Evolutionary conservation across 2,329 filamentous ascomycete genomes (phyloP).

Genomic region (Fusarium torulosum): DNA sequence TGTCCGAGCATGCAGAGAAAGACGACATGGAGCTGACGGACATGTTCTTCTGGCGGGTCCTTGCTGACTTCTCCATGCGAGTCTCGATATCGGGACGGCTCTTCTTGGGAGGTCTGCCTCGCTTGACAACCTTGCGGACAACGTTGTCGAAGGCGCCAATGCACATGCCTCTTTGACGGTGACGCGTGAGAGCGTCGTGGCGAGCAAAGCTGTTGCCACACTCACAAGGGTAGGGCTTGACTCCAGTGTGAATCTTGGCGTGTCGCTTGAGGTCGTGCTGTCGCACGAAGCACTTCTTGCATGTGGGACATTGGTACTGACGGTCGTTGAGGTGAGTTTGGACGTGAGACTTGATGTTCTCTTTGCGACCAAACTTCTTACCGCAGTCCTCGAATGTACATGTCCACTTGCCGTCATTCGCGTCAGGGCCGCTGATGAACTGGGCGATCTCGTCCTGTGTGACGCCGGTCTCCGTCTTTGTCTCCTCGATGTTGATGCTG

Average conservation of each 20-base stretch:
- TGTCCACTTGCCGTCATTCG: conserved; percentile 81
- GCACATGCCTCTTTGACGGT: conserved; percentile 96
- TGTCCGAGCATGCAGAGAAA: conserved; percentile 68
- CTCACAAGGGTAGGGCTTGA: conserved; percentile 94
- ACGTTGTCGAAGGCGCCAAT: conserved; percentile 91
- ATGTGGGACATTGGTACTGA: conserved; percentile 93
- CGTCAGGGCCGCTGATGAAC: conserved; percentile 79
- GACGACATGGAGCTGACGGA: conserved; percentile 64
- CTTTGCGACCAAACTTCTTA: conserved; percentile 94
- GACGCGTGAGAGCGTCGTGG: conserved; percentile 93
- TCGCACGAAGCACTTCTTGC: conserved; percentile 94
- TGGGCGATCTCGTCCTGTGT: conserved; percentile 85
- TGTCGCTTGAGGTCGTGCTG: conserved; percentile 98
- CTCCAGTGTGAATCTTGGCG: conserved; percentile 95
- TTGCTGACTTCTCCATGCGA: conserved; percentile 67
- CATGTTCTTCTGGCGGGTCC: conserved; percentile 68
- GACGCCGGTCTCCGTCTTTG: conserved; percentile 83
- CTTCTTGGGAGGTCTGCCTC: conserved; percentile 72
- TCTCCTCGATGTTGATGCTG: conserved; percentile 73
- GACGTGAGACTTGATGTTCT: conserved; percentile 98
- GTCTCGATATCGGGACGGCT: conserved; percentile 68
- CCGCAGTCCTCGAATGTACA: conserved; percentile 83
- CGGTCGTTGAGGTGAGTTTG: conserved; percentile 97
- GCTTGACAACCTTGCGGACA: conserved; percentile 70
- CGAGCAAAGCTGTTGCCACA: conserved; percentile 96